Evolutionary conservation across 208 protist genomes (phyloP), one percentile per base, ranked within the genome.

Genomic region (Wallacemonas collosoma): DNA sequence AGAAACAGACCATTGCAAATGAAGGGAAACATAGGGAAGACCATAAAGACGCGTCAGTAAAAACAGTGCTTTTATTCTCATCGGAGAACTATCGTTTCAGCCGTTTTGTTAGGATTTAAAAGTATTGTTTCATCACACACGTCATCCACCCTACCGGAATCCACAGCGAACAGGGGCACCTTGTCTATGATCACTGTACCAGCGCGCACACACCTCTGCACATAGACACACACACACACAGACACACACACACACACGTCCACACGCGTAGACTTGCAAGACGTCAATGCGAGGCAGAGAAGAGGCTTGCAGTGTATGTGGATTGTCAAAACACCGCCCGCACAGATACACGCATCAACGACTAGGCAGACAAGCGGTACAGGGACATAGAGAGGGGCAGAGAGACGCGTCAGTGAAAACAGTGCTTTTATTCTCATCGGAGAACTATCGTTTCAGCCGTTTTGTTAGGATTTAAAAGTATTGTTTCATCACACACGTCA

Each of bases 401-500:
- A 45, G 35, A 64, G 17, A 17, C 15, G 57, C 3, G n/a, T 69
- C 64, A 69, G 64, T 57, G 47, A 15, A 41, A n/a, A 73, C 26
- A n/a, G 58, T 81, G 61, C 79, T 77, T 38, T 63, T 63, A 17
- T 72, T 63, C 51, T 17, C 67, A 72, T 72, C 67, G 53, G 53
- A 36, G 26, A 58, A 62, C 56, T 6, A 63, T 36, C 43, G 36
- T 67, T 67, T 74, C 69, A 74, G 69, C 58, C 69, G 69, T 74
- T 74, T 74, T 74, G 69, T 74, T 74, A 74, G 69, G 69, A 67
- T 63, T 72, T 39, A 47, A 72, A 55, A 48, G 54, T 61, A 2
- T 58, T 40, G 36, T 69, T 1, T 72, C 67, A 72, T 72, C 67
- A 72, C 36, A 14, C 8, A 14, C 45, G 45, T 50, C 45, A 6